Evolutionary conservation across 495 filamentous ascomycete genomes (phyloP).

Genomic region (Penicillium silybi): DNA sequence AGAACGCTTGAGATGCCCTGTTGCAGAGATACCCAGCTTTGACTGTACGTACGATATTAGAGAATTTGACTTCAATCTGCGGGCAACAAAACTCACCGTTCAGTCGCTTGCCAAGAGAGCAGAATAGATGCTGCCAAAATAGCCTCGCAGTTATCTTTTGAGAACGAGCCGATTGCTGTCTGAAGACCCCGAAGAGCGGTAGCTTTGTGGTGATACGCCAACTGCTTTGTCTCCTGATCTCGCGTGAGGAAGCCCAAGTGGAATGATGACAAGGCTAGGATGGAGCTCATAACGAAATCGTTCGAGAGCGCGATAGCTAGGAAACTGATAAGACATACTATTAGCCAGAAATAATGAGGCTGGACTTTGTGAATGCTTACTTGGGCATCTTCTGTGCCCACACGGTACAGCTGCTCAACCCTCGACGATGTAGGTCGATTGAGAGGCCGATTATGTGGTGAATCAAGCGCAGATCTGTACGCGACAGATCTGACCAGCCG

Average conservation of each 20-base stretch:
- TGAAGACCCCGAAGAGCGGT: conserved; percentile 84
- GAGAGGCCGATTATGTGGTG: conserved; percentile 87
- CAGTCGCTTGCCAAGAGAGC: conserved; percentile 92
- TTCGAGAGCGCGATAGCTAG: conserved; percentile 75
- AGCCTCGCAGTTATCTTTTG: conserved; percentile 81
- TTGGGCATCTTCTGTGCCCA: conserved; percentile 91
- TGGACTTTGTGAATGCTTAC: conserved; percentile 54
- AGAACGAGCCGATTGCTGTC: conserved; percentile 80
- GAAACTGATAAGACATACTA: conserved; percentile 53
- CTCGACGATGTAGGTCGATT: conserved; percentile 70
- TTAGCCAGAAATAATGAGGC: not conserved
- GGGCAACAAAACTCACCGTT: conserved; percentile 66
- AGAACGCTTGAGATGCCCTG: conserved; percentile 88
- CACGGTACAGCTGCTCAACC: conserved; percentile 74
- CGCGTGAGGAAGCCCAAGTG: conserved; percentile 84
- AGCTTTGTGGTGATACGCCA: conserved; percentile 82
- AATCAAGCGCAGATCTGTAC: conserved; percentile 79
- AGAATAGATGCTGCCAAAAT: conserved; percentile 89
- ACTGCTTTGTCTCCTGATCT: conserved; percentile 74
- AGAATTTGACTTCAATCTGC: not conserved
- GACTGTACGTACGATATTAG: conserved; percentile 54
- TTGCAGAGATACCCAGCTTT: conserved; percentile 86
- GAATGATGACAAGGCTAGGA: conserved; percentile 85
- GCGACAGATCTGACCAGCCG: conserved; percentile 58
- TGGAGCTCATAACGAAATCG: conserved; percentile 87